Percentiles rank a stretch among this genome's conserved stretches.
These are phyloP conservation scores for Monosporascus sp. DNA, from an alignment of 2,329 filamentous ascomycete genomes.

Conservation along the genomic window DNA sequence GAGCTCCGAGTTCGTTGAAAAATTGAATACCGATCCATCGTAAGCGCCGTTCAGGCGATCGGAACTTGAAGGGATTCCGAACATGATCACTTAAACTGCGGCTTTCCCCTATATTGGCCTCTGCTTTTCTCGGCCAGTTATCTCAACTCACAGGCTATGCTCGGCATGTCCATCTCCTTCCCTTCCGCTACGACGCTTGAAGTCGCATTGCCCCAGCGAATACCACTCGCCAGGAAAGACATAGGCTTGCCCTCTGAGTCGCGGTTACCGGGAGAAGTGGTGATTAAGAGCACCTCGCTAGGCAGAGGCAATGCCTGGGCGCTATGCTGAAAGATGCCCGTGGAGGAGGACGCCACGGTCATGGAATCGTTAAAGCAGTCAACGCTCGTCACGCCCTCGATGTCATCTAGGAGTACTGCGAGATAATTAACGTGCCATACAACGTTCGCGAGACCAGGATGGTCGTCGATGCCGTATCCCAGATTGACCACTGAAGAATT, in stretches of 20 bases:
- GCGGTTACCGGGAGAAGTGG: constrained; percentile 37
- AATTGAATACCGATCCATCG: constrained; percentile 10
- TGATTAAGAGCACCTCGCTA: constrained; percentile 31
- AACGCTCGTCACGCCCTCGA: constrained; percentile 24
- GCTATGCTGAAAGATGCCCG: constrained; percentile 10
- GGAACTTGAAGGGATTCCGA: background rate
- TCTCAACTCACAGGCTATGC: constrained; percentile 28
- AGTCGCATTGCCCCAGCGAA: constrained; percentile 21
- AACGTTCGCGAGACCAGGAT: constrained; percentile 15
- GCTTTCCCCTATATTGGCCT: constrained; percentile 6
- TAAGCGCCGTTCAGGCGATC: constrained; percentile 21
- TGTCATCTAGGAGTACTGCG: constrained; percentile 26
- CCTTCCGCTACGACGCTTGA: constrained; percentile 27
- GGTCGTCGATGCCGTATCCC: background rate
- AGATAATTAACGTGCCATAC: constrained; percentile 13
- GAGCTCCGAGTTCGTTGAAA: constrained; percentile 2
- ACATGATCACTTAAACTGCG: constrained; percentile 12
- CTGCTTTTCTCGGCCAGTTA: background rate
- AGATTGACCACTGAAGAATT: background rate
- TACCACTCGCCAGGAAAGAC: constrained; percentile 29
- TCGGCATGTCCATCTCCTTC: constrained; percentile 25
- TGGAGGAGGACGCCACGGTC: constrained; percentile 22
- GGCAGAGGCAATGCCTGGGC: constrained; percentile 17
- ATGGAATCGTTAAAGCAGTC: constrained; percentile 22
- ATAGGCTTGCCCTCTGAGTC: constrained; percentile 34